Conservation (phyloP, 805 yeast genomes). For the Jamesozyma rosinii region DNA sequence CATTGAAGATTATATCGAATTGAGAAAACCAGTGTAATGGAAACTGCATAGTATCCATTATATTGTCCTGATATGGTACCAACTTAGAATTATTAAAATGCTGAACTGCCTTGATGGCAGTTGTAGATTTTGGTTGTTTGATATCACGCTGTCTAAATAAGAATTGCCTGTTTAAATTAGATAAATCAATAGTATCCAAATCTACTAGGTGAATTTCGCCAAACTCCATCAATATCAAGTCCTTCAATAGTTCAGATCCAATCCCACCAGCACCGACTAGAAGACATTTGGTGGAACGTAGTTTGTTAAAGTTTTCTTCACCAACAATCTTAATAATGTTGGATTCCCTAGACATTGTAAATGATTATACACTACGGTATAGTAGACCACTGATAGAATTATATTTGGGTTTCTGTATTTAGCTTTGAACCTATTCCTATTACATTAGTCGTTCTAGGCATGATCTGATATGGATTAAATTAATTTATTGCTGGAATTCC, state of each 20-base stretch:
- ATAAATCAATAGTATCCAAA: constrained; percentile 86
- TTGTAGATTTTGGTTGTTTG: constrained; percentile 74
- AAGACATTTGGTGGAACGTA: constrained; percentile 46
- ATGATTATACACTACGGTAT: not conserved
- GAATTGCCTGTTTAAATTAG: constrained; percentile 89
- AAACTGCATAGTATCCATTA: constrained; percentile 66
- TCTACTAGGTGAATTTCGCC: constrained; percentile 91
- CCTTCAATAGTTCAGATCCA: constrained; percentile 84
- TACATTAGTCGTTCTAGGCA: no score
- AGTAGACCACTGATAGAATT: no score
- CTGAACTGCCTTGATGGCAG: constrained; percentile 76
- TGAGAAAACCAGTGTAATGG: constrained; percentile 68
- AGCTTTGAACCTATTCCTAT: no score
- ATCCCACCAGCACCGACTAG: constrained; percentile 96
- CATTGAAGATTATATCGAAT: constrained; percentile 78
- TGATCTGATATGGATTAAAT: no score
- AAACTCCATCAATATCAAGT: constrained; percentile 66
- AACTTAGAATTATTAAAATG: constrained; percentile 59
- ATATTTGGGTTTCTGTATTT: no score
- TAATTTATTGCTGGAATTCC: no score
- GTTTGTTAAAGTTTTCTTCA: constrained; percentile 16
- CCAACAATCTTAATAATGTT: constrained; percentile 24
- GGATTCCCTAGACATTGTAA: constrained; percentile 16
- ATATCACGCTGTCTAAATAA: constrained; percentile 83
- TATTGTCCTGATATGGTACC: constrained; percentile 76